Evolutionary conservation across 106 monocot genomes (phyloP), one percentile per base, ranked within the genome.

Genomic region (Phalaenopsis equestris): DNA sequence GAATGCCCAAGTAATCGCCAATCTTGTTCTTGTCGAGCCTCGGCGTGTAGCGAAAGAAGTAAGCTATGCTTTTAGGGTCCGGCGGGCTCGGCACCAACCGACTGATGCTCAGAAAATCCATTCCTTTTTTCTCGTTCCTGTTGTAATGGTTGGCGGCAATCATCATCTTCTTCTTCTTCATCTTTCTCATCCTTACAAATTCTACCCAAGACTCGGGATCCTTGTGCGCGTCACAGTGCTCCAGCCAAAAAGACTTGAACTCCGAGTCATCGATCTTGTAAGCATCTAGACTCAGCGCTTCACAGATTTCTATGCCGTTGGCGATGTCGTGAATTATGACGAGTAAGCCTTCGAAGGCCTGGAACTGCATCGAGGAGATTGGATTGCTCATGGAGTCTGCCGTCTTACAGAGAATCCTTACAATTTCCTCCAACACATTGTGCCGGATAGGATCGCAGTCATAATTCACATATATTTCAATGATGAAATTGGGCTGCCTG

Each of bases 381-480:
- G 68, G 87, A 70, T 9, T 46, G 80, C 9, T 38, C 6, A 55
- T 72, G 7, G 98, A 94, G 78, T 88, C 94, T 9, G 92, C 94
- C 0, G 79, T 79, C 78, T 91, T 99, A 88, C 92, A 99, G 19
- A 99, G 90, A 36, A 90, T 24, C 74, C 85, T 93, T 4, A 85
- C 86, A 1, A 88, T 56, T 14, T 99, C 98, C 49, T 99, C 98
- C 37, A 91, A 87, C 41, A 94, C 82, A 19, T 67, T 82, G 67
- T 67, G 67, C n/a, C 86, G 81, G 52, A 87, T 41, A 3, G 92
- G 92, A 42, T 99, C 98, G 75, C 92, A 99, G 83, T 99, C 98
- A 83, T 88, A 99, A 46, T 99, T 99, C 24, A 93, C 91, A 79
- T 92, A 99, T 84, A 84, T 87, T 75, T 99, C 94, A n/a, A 91